phyloP scores from a whole-genome alignment of 1,139 yeast genomes.

The Geotrichum aggregatum region DNA sequence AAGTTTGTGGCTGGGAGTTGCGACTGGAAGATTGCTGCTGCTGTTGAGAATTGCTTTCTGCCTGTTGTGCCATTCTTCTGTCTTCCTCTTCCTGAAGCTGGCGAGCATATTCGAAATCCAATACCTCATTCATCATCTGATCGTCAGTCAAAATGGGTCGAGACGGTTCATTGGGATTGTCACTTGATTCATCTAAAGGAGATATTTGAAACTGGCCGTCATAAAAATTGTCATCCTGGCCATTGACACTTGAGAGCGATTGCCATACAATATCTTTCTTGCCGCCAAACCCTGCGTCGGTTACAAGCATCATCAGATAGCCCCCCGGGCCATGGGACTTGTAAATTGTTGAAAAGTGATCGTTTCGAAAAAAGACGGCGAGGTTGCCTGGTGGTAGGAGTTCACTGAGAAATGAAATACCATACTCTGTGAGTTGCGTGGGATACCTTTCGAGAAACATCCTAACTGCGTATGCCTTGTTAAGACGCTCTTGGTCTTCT shows the following conservation, averaged over 20 bases:
- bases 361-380: conserved; percentile 73
- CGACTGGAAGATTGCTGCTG: conserved; percentile 1
- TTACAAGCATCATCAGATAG: conserved; percentile 55
- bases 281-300: conserved; percentile 62
- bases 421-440: conserved; percentile 68
- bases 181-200: conserved; percentile 13
- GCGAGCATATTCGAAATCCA: conserved; percentile 48
- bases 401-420: conserved; percentile 46
- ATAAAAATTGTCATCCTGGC: conserved; percentile 62
- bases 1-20: conserved; percentile 2
- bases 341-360: conserved; percentile 72
- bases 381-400: conserved; percentile 48
- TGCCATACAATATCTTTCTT: conserved; percentile 67
- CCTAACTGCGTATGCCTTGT: conserved; percentile 26
- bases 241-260: conserved; percentile 59
- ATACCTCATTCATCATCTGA: conserved; percentile 21
- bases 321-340: conserved; percentile 44
- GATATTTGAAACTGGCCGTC: conserved; percentile 45
- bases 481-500: background rate
- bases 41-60: conserved; percentile 30
- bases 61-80: conserved; percentile 46
- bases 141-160: conserved; percentile 29
- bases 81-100: conserved; percentile 64
- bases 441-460: conserved; percentile 51
- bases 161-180: conserved; percentile 30